Percentiles rank a stretch among this genome's conserved stretches.
Conservation (phyloP, 1,284 basidiomycete species). For the Afroboletus lepidellus region DNA sequence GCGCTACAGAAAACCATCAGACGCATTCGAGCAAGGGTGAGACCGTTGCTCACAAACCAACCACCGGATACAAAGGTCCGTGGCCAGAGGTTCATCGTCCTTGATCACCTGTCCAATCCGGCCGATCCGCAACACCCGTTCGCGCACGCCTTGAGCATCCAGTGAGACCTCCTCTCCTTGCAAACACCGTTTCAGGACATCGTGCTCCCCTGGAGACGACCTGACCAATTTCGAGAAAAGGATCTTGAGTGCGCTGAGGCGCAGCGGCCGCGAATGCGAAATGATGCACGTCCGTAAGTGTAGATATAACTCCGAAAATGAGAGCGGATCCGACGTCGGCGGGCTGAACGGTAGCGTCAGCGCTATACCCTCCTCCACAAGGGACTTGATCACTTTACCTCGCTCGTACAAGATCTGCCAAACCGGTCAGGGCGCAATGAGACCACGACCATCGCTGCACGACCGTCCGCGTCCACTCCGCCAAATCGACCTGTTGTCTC, state of each 20-base stretch:
- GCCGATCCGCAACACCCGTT: constrained; percentile 74
- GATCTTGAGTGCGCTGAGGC: constrained; percentile 56
- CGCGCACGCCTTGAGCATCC: constrained; percentile 77
- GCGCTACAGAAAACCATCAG: constrained; percentile 46
- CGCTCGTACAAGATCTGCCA: constrained; percentile 50
- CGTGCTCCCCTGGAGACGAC: constrained; percentile 44
- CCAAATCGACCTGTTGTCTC: constrained; percentile 45
- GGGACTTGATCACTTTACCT: constrained; percentile 37
- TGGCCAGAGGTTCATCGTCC: constrained; percentile 51
- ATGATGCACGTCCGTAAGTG: constrained; percentile 46
- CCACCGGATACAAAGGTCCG: constrained; percentile 62
- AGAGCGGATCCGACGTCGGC: constrained; percentile 25
- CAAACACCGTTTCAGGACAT: constrained; percentile 63
- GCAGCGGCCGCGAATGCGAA: constrained; percentile 57
- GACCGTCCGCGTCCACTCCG: constrained; percentile 45
- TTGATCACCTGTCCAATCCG: constrained; percentile 55
- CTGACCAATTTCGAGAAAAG: constrained; percentile 47
- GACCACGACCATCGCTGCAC: constrained; percentile 58
- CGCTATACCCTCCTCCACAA: background rate
- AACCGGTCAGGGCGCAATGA: constrained; percentile 52
- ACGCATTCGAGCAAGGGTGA: background rate
- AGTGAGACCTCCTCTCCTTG: constrained; percentile 74
- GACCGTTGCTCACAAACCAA: constrained; percentile 48
- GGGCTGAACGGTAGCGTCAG: constrained; percentile 9
- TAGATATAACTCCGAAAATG: constrained; percentile 49